Base-by-base conservation (phyloP, 2,329 filamentous ascomycete genomes). In the Trichoderma sp. region DNA sequence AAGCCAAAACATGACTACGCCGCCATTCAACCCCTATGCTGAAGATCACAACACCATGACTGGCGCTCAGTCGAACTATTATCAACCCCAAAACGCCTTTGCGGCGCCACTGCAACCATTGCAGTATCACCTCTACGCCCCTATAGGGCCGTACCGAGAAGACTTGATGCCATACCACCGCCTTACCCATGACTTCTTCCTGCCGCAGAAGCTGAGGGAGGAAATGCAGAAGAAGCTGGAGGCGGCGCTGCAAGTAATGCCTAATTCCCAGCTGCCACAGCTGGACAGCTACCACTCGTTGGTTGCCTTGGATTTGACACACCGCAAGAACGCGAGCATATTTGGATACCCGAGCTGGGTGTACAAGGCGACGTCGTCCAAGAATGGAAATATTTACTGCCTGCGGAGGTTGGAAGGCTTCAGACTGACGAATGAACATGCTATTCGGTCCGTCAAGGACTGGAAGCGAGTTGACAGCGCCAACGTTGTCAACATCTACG, bases 301-400 rank as follows among this genome's bases (percentile, higher is more conserved):
- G 12, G 93, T 97, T 9, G 92, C 94, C 4, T 82, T 99, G 52
- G 94, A 98, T 78, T 92, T 90, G 9, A 90, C 86, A 59, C 89
- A 92, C 69, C 88, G 93, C 71, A 94, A 93, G 77, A 93, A 90
- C 72, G 87, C 89, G 4, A 86, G 87, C 13, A 87, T 91, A 17
- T 97, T 97, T 78, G 93, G 93, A 32, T 97, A 93, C 74, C 88
- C 90, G 6, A 97, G 91, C 73, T 98, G 94, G 93, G 88, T 97
- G 0, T 99, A 97, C 82, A 98, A 98, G 81, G 94, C 94, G 9
- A 89, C 90, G 27, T 97, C 93, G 7, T 90, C 87, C 78, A 95
- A 95, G 76, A 94, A 94, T 73, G 95, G 94, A 12, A 90, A 92
- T 71, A 88, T 90, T n/a, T 98, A 97, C 79, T 93, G 90, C 67